Evolutionary conservation across 2,329 filamentous ascomycete genomes (phyloP).

Genomic region (Pseudogymnoascus sp.): DNA sequence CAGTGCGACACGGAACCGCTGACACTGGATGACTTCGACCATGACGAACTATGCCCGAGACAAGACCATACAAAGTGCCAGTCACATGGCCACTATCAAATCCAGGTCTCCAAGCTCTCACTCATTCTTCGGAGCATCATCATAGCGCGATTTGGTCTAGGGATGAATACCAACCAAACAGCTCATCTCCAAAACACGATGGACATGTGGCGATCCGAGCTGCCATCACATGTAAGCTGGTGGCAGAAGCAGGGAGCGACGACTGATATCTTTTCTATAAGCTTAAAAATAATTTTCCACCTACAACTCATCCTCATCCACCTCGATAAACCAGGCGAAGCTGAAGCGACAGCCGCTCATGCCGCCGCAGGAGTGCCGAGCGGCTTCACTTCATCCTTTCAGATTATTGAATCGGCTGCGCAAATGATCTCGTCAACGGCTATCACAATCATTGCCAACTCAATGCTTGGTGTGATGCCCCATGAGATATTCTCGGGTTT

Average conservation of each 20-base stretch:
- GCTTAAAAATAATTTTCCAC: conserved; percentile 11
- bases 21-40: background rate
- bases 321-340: conserved; percentile 9
- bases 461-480: conserved; percentile 10
- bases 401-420: conserved; percentile 10
- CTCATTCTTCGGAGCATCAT: conserved; percentile 10
- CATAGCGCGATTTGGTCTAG: conserved; percentile 8
- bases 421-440: conserved; percentile 12
- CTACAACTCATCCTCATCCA: conserved; percentile 12
- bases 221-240: conserved; percentile 8
- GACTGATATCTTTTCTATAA: conserved; percentile 10
- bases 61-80: conserved; percentile 9
- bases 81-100: conserved; percentile 11
- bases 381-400: conserved; percentile 5
- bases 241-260: conserved; percentile 5
- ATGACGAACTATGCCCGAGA: conserved; percentile 2
- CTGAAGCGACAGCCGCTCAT: background rate
- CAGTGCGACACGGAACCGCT: conserved; percentile 10
- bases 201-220: conserved; percentile 9
- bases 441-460: conserved; percentile 10
- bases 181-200: conserved; percentile 10
- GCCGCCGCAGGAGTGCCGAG: background rate
- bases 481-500: conserved; percentile 8
- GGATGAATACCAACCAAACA: conserved; percentile 4
- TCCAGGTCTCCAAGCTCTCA: conserved; percentile 11